Evolutionary conservation across 495 filamentous ascomycete species (phyloP).

Genomic region (Amniculicola lignicola): DNA sequence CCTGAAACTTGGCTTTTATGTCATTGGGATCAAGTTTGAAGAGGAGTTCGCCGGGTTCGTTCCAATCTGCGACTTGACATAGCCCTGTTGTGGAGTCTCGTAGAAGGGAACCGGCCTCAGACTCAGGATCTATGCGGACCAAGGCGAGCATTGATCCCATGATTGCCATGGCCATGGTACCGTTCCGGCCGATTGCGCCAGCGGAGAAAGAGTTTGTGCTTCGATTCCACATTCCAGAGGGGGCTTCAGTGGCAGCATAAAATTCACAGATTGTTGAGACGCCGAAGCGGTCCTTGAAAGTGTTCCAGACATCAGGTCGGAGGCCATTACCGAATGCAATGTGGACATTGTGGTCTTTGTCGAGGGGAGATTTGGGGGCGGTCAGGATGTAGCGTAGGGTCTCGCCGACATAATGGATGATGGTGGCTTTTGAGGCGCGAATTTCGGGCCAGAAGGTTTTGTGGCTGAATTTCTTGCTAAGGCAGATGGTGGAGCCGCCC

Average conservation of each 20-base stretch:
- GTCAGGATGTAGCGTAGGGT: constrained; percentile 87
- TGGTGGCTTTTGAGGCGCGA: constrained; percentile 66
- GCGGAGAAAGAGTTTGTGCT: constrained; percentile 69
- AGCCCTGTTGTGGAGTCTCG: constrained; percentile 72
- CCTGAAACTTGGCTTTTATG: constrained; percentile 68
- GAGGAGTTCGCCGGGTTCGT: constrained; percentile 78
- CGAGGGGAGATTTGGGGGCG: constrained; percentile 65
- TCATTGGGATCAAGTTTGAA: constrained; percentile 66
- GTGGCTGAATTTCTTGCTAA: constrained; percentile 80
- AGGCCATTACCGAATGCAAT: constrained; percentile 91
- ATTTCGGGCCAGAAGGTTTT: constrained; percentile 80
- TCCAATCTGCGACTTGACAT: constrained; percentile 57
- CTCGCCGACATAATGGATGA: constrained; percentile 95
- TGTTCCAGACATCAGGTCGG: constrained; percentile 86
- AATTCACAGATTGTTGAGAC: constrained; percentile 82
- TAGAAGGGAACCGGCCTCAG: constrained; percentile 63
- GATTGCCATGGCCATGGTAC: constrained; percentile 56
- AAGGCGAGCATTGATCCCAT: constrained; percentile 53
- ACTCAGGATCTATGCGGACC: constrained; percentile 62
- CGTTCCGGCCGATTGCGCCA: constrained; percentile 80
- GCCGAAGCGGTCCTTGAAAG: constrained; percentile 82
- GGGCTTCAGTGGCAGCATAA: constrained; percentile 84
- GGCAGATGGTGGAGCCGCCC: constrained; percentile 61
- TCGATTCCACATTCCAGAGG: constrained; percentile 68
- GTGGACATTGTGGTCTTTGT: constrained; percentile 72